Percentiles rank a stretch among this genome's conserved stretches.
Evolutionary conservation across 257 asterid species (phyloP).

Genomic region (Solanum pimpinellifolium): DNA sequence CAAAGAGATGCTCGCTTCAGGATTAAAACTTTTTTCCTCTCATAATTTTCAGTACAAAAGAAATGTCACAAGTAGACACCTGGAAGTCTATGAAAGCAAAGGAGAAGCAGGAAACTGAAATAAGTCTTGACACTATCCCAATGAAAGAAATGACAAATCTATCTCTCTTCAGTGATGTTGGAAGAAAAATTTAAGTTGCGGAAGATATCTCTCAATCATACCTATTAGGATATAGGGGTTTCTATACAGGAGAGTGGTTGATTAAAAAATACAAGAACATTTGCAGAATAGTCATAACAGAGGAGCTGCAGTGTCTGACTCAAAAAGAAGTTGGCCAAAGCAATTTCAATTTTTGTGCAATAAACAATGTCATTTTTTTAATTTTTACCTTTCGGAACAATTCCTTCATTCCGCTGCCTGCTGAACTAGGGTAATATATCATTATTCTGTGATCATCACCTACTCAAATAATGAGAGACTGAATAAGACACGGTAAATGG

Average conservation of each 20-base stretch:
- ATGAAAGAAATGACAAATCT: neutral
- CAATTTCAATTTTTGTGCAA: neutral
- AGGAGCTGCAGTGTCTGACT: neutral
- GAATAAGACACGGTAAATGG: neutral
- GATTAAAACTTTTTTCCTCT: neutral
- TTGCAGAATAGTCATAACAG: neutral
- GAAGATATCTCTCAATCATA: neutral
- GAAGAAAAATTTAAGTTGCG: neutral
- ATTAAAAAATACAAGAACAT: neutral
- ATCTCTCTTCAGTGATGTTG: neutral
- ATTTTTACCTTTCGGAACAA: conserved; percentile 77
- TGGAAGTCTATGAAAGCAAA: neutral
- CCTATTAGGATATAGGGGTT: neutral
- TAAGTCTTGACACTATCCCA: neutral
- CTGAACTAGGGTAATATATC: conserved; percentile 98
- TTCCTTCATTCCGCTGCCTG: conserved; percentile 98
- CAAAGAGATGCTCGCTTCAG: neutral
- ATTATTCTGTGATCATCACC: conserved; percentile 96
- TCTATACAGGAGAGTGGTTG: neutral
- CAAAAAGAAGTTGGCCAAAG: neutral
- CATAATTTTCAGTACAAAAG: neutral
- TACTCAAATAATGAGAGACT: conserved; percentile 24
- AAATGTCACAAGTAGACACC: neutral
- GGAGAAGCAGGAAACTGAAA: neutral
- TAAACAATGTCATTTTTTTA: neutral